phyloP scores from a whole-genome alignment of 805 yeast species.

The Saccharomyces paradoxus region DNA sequence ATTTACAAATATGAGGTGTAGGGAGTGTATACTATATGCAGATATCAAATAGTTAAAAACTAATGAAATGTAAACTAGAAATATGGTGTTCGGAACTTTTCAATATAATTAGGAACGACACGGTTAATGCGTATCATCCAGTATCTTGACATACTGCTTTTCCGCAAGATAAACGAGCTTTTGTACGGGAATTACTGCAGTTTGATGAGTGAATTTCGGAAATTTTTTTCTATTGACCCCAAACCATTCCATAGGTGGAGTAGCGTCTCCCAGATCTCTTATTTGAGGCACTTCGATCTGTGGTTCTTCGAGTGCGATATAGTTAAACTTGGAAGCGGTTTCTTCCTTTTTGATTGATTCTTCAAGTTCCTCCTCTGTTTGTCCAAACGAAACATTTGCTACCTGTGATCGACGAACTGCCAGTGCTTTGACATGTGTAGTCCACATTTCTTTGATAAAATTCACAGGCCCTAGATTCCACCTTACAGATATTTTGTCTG shows the following conservation, averaged over 20 bases:
- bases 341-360: constrained; percentile 39
- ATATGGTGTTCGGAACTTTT: background rate
- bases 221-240: constrained; percentile 82
- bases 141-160: constrained; percentile 35
- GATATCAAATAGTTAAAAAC: background rate
- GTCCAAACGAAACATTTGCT: constrained; percentile 13
- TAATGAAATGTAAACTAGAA: background rate
- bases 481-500: constrained; percentile 80
- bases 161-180: constrained; percentile 61
- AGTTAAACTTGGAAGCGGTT: constrained; percentile 35
- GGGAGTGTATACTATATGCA: background rate
- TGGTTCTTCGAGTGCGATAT: constrained; percentile 61
- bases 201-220: constrained; percentile 81
- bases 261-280: constrained; percentile 89
- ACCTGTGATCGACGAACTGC: constrained; percentile 46
- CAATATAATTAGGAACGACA: background rate
- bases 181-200: constrained; percentile 65
- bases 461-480: constrained; percentile 93
- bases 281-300: constrained; percentile 82
- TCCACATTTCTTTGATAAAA: constrained; percentile 87
- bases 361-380: constrained; percentile 29
- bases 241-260: constrained; percentile 98
- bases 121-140: constrained; percentile 30
- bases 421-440: constrained; percentile 70
- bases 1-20: background rate